Conservation (phyloP, 495 filamentous ascomycete genomes). For the Xylaria cubensis region DNA sequence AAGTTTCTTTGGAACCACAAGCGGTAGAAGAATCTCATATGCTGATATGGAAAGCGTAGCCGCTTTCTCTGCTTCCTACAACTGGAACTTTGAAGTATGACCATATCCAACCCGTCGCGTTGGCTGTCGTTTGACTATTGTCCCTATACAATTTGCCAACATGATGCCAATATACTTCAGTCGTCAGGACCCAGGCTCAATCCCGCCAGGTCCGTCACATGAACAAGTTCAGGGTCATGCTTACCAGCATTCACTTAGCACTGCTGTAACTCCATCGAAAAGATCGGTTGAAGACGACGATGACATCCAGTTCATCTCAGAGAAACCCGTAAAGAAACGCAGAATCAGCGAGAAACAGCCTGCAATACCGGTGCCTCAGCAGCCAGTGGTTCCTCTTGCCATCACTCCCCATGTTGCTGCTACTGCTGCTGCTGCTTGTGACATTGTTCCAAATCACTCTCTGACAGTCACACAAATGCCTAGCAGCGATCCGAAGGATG, state of each 20-base stretch:
- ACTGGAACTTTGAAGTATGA: neutral
- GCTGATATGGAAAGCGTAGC: slow-evolving; percentile 14
- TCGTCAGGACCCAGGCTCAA: neutral
- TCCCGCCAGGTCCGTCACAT: slow-evolving; percentile 1
- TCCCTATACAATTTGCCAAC: slow-evolving; percentile 11
- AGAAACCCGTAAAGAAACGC: slow-evolving; percentile 49
- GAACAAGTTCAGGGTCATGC: slow-evolving; percentile 7
- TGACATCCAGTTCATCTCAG: slow-evolving; percentile 54
- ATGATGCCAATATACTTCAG: slow-evolving; percentile 22
- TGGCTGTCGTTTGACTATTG: neutral
- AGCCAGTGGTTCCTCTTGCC: slow-evolving; percentile 19
- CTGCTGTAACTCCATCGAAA: slow-evolving; percentile 29
- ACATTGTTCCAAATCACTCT: slow-evolving; percentile 8
- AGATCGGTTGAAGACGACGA: slow-evolving; percentile 50
- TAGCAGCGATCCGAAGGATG: slow-evolving; percentile 24
- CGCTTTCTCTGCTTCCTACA: neutral
- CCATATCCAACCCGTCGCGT: neutral
- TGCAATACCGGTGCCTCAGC: neutral
- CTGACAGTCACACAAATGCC: slow-evolving; percentile 3
- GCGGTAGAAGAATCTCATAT: slow-evolving; percentile 10
- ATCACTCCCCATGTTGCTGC: neutral
- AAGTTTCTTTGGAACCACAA: slow-evolving; percentile 32
- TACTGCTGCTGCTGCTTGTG: neutral
- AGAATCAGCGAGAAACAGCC: slow-evolving; percentile 37
- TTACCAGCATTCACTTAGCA: slow-evolving; percentile 18